Conservation (phyloP, 345 rosid genomes). For the Gynandropsis gynandra region DNA sequence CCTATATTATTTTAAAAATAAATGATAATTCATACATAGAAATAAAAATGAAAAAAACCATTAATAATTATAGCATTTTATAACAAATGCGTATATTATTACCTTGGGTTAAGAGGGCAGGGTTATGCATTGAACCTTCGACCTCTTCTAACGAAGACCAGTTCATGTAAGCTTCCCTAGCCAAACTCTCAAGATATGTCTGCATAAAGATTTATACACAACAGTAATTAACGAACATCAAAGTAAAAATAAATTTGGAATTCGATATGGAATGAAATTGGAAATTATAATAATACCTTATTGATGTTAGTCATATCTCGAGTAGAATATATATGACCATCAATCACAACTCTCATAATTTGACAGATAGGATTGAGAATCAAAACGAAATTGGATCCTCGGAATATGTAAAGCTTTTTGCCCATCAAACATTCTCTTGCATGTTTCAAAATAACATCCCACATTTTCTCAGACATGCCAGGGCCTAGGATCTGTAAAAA, state of each 20-base stretch:
- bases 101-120: slow-evolving; percentile 57
- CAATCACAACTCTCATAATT: slow-evolving; percentile 36
- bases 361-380: slow-evolving; percentile 67
- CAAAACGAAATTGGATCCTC: slow-evolving; percentile 28
- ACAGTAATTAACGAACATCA: too few species aligned
- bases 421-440: slow-evolving; percentile 66
- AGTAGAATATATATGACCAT: slow-evolving; percentile 34
- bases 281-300: slow-evolving; percentile 32
- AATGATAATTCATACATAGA: too few species aligned
- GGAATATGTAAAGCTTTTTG: slow-evolving; percentile 37
- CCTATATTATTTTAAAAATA: too few species aligned
- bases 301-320: slow-evolving; percentile 26
- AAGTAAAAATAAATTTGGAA: background rate
- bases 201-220: slow-evolving; percentile 20
- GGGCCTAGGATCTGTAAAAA: slow-evolving; percentile 49
- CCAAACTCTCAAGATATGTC: slow-evolving; percentile 41
- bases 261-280: slow-evolving; percentile 1
- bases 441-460: slow-evolving; percentile 70
- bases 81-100: background rate
- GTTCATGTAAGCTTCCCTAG: slow-evolving; percentile 44
- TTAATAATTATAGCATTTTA: background rate
- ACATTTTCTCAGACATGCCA: slow-evolving; percentile 75
- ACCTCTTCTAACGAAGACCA: slow-evolving; percentile 47
- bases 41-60: background rate
- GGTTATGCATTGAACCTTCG: slow-evolving; percentile 36